Evolutionary conservation across 768 basidiomycete genomes (phyloP), one percentile per base, ranked within the genome.

Genomic region (Lentinula boryana): DNA sequence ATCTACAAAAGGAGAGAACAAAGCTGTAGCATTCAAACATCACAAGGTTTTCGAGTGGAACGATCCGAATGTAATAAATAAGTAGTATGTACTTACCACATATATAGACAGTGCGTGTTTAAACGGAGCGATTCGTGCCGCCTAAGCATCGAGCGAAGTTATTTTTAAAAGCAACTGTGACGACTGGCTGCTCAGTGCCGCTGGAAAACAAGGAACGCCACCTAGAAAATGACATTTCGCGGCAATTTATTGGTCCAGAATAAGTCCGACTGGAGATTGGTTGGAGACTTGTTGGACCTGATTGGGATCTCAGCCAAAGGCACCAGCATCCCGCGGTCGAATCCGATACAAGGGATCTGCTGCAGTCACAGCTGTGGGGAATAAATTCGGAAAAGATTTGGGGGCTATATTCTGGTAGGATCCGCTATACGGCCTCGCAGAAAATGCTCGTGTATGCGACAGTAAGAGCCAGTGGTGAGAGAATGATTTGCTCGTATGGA

Each of bases 241-340:
- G 55, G 55, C 12, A 40, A 56, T 43, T 56, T 41, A 56, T 56
- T 56, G 55, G 55, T 43, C 55, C 55, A 56, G 40, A 7, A 43
- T 40, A 41, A 43, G 15, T 56, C 55, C 55, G 55, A 41, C 55
- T n/a, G 23, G 40, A 54, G 16, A 54, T 54, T 40, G 53, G 36
- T 54, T 38, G 53, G 10, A 16, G 15, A 32, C 41, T 2, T 5
- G 41, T 1, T n/a, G 5, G 12, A 43, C 13, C 12, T 43, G 41
- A 16, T 38, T 38, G 36, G 36, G 36, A 38, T 2, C 21, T 48
- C 21, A n/a, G 21, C 16, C 3, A 43, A 43, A 43, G 41, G 41
- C 18, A 48, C 46, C 6, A 48, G 21, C 16, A 23, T 3, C 4
- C 9, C 21, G 6, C 16, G 8, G 21, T 48, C 21, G 18, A 23